Evolutionary conservation across 2,329 filamentous ascomycete species (phyloP), one percentile per base, ranked within the genome.

Genomic region (Scleromitrula shiraiana): DNA sequence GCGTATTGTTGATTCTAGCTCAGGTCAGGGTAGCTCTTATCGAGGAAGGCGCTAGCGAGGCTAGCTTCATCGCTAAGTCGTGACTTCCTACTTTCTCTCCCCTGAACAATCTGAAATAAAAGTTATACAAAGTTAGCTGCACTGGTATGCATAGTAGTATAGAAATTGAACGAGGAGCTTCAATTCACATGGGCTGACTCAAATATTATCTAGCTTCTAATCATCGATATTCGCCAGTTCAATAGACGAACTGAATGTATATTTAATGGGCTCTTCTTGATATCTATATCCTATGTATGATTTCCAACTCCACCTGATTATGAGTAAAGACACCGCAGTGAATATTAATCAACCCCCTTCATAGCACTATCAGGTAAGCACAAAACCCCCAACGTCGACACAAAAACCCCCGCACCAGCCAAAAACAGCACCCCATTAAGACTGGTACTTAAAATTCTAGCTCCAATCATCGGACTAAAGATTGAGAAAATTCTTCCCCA

Each of bases 401-500:
- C 73, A 26, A 78, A 53, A 26, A 71, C 75, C 3, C 77, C 69
- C 2, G 74, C 72, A 3, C 76, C 76, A 5, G 77, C 77, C 19
- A 80, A 59, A 54, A 78, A 80, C 46, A 80, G 50, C 0, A 78
- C 73, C 4, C 65, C 67, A 50, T 78, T 76, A 5, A 73, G 59
- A 32, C 69, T 64, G 0, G 59, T 55, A 23, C 55, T 46, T 0
- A 66, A 62, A 30, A 69, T 65, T n/a, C 72, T 64, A 53, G 76
- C 71, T 4, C 74, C 75, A 45, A 77, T 75, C 30, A 80, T 56
- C 0, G 77, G 77, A 30, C 73, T 75, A 14, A 80, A 69, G 37
- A 81, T 80, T 8, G 74, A 73, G 53, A 77, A 77, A 20, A 80
- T 46, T 2, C 77, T 62, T 1, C 77, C 77, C 74, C 75, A 79